Percentiles rank a stretch among this genome's conserved stretches.
Evolutionary conservation across 768 basidiomycete genomes (phyloP).

Genomic region (Leccinum aurantiacum): DNA sequence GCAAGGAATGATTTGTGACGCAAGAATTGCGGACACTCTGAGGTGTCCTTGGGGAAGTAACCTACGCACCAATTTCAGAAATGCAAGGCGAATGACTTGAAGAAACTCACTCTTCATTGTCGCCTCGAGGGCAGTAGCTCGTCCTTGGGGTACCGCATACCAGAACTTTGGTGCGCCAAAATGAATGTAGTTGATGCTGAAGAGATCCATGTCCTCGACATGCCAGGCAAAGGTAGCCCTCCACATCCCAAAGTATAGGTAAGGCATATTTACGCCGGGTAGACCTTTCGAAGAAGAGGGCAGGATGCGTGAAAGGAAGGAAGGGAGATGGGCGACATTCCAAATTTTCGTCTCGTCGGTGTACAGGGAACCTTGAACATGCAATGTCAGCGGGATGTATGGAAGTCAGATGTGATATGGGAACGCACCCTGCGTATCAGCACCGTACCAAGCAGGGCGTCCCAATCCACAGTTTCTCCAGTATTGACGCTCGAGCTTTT

Average conservation of each 20-base stretch:
- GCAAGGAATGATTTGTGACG: constrained; percentile 96
- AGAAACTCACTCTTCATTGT: constrained; percentile 76
- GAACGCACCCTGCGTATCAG: constrained; percentile 82
- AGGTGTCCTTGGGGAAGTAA: constrained; percentile 86
- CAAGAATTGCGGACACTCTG: constrained; percentile 88
- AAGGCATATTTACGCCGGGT: constrained; percentile 96
- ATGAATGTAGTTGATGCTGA: constrained; percentile 98
- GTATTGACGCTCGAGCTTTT: constrained; percentile 81
- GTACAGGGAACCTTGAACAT: constrained; percentile 56
- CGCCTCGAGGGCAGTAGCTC: constrained; percentile 79
- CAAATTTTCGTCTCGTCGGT: constrained; percentile 78
- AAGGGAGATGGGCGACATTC: constrained; percentile 94
- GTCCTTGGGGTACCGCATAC: constrained; percentile 92
- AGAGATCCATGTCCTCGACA: constrained; percentile 99
- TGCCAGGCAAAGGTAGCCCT: constrained; percentile 98
- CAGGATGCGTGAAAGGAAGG: constrained; percentile 77
- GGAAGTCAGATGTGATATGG: not conserved
- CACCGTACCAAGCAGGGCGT: constrained; percentile 96
- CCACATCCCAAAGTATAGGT: constrained; percentile 99
- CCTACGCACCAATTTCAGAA: constrained; percentile 42
- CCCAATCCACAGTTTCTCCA: constrained; percentile 92
- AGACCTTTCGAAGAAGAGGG: constrained; percentile 67
- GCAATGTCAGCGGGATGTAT: not conserved
- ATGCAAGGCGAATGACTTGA: not conserved
- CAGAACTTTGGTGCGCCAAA: constrained; percentile 97